Conservation (phyloP, 75 land plant species). For the Cryptomeria japonica region DNA sequence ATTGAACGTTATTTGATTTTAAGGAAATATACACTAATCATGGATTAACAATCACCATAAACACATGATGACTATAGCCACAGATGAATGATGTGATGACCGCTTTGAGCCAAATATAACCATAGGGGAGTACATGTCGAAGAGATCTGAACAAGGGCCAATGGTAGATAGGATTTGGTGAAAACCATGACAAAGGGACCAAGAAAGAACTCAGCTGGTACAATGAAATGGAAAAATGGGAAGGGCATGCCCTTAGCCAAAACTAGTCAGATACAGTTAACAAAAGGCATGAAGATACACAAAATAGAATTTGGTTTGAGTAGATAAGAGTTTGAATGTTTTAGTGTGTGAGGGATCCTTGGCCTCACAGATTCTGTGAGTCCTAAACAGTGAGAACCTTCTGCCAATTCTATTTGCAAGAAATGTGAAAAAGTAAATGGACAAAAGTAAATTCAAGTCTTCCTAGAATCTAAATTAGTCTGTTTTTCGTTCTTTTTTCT, state of each 20-base stretch:
- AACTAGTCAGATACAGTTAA: no score
- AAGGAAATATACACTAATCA: neutral
- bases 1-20: neutral
- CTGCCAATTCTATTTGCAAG: no score
- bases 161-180: neutral
- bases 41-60: neutral
- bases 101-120: neutral
- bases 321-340: no score
- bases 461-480: no score
- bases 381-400: no score
- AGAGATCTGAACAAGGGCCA: neutral
- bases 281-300: no score
- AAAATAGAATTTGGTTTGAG: no score
- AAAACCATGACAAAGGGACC: neutral
- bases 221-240: neutral
- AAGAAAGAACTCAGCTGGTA: neutral
- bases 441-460: no score
- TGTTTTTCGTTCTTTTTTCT: no score
- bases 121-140: neutral
- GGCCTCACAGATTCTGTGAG: no score
- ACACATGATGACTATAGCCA: neutral
- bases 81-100: neutral
- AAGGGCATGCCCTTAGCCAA: neutral
- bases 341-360: no score
- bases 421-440: no score